Evolutionary conservation across 2,329 filamentous ascomycete species (phyloP).

Genomic region (Alternaria triticina): DNA sequence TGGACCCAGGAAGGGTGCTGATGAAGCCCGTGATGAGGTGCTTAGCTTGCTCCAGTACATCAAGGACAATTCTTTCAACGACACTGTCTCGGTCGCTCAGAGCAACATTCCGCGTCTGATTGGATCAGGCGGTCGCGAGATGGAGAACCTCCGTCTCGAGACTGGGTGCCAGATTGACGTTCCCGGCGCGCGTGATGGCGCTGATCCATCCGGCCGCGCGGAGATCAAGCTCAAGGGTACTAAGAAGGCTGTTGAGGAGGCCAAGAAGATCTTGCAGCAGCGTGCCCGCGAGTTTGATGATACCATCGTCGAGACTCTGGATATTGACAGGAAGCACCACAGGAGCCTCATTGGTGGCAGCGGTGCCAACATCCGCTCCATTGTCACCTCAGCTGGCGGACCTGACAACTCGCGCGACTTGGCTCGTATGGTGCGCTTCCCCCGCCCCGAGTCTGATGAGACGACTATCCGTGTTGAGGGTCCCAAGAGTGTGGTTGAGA

Average conservation of each 20-base stretch:
- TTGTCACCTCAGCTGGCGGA: slow-evolving; percentile 87
- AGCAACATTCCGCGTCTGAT: slow-evolving; percentile 94
- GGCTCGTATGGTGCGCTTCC: slow-evolving; percentile 92
- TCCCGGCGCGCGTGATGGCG: slow-evolving; percentile 76
- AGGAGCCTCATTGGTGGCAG: slow-evolving; percentile 85
- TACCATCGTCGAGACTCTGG: slow-evolving; percentile 81
- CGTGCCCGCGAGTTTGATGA: slow-evolving; percentile 88
- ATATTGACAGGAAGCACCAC: slow-evolving; percentile 95
- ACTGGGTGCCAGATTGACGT: slow-evolving; percentile 93
- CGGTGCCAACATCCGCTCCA: slow-evolving; percentile 82
- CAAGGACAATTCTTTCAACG: slow-evolving; percentile 82
- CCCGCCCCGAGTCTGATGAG: slow-evolving; percentile 82
- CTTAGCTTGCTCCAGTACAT: slow-evolving; percentile 87
- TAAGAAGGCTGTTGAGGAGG: slow-evolving; percentile 86
- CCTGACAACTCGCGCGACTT: slow-evolving; percentile 84
- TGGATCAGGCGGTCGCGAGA: slow-evolving; percentile 84
- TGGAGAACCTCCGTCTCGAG: slow-evolving; percentile 84
- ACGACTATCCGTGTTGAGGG: slow-evolving; percentile 89
- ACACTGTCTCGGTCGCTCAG: slow-evolving; percentile 83
- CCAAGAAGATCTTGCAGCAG: slow-evolving; percentile 88
- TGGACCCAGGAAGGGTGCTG: slow-evolving; percentile 90
- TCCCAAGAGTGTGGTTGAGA: slow-evolving; percentile 81
- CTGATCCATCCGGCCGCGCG: slow-evolving; percentile 70
- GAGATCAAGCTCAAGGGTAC: slow-evolving; percentile 93
- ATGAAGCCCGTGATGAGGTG: slow-evolving; percentile 90